Conservation (phyloP, 768 basidiomycete genomes). For the Suillus alpinus region DNA sequence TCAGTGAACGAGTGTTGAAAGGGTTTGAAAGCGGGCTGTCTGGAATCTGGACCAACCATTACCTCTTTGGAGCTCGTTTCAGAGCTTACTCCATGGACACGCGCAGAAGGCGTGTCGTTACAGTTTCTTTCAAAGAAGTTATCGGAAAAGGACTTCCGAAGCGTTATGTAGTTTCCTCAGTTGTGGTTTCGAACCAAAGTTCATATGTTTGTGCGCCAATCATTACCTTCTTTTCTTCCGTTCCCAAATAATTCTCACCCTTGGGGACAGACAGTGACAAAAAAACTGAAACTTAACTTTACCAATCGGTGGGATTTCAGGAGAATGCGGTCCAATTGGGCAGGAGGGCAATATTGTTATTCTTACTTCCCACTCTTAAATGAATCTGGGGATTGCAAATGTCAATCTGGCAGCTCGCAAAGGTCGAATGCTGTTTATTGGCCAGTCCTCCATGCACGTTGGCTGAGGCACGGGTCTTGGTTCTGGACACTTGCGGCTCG, state of each 20-base stretch:
- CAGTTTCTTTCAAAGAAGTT: neutral
- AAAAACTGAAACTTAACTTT: constrained; percentile 1
- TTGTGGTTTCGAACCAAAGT: neutral
- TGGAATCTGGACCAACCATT: neutral
- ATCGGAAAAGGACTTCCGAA: neutral
- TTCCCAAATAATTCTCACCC: neutral
- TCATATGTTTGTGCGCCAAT: neutral
- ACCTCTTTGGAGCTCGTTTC: neutral
- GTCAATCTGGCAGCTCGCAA: neutral
- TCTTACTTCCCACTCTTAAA: neutral
- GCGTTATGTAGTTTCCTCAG: neutral
- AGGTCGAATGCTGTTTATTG: neutral
- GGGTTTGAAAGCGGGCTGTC: neutral
- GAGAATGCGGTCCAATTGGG: neutral
- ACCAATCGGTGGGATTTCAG: neutral
- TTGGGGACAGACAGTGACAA: neutral
- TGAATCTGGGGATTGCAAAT: neutral
- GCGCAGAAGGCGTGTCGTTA: neutral
- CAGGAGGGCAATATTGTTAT: neutral
- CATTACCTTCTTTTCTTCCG: neutral
- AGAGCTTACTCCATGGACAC: neutral
- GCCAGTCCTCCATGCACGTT: neutral
- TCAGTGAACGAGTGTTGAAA: neutral
- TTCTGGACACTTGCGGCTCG: neutral
- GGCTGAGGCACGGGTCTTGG: neutral